Evolutionary conservation across 345 rosid species (phyloP).

Genomic region (Anacardium occidentale): DNA sequence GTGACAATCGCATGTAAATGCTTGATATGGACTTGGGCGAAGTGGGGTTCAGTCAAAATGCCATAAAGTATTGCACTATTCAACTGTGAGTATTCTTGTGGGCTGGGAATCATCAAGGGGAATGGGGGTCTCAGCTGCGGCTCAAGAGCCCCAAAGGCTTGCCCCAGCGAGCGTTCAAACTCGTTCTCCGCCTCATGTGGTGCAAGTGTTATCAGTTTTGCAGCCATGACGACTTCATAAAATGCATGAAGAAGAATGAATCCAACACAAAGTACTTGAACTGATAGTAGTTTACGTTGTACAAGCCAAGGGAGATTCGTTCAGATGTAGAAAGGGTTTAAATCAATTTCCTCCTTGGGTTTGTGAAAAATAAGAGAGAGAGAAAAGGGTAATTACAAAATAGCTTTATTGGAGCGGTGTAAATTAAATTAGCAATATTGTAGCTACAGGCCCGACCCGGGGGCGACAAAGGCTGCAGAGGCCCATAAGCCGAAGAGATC

Average conservation of each 20-base stretch:
- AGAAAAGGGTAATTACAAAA: too few species aligned
- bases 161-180: constrained; percentile 53
- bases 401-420: too few species aligned
- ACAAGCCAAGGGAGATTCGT: not conserved
- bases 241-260: not conserved
- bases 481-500: too few species aligned
- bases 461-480: too few species aligned
- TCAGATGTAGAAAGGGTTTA: not conserved
- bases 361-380: too few species aligned
- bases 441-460: too few species aligned
- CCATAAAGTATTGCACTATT: constrained; percentile 64
- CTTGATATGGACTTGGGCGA: constrained; percentile 50
- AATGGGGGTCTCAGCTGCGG: constrained; percentile 63
- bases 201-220: constrained; percentile 40
- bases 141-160: constrained; percentile 50
- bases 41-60: constrained; percentile 47
- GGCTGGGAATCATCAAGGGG: constrained; percentile 46
- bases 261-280: not conserved
- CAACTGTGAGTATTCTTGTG: constrained; percentile 51
- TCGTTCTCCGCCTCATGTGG: constrained; percentile 51
- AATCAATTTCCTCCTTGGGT: too few species aligned
- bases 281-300: not conserved
- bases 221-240: constrained; percentile 27
- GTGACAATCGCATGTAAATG: constrained; percentile 65
- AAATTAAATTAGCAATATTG: too few species aligned